These are phyloP conservation scores for Corymbia calophylla DNA, from an alignment of 441 rosid genomes.

Conservation along the genomic window DNA sequence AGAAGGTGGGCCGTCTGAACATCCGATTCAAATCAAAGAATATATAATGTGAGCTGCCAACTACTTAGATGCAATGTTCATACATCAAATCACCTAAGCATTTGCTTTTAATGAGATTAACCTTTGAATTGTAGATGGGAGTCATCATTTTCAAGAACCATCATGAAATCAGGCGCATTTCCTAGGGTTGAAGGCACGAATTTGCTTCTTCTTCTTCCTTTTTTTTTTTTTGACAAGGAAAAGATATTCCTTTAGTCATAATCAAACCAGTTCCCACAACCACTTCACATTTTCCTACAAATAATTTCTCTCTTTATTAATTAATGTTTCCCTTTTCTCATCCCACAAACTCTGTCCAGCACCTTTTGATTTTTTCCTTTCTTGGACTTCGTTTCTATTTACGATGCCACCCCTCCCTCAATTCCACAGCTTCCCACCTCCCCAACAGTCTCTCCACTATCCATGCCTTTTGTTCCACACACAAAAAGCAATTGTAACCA, in stretches of 20 bases:
- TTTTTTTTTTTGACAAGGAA: background rate
- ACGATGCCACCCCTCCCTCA: conserved; percentile 11
- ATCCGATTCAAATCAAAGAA: background rate
- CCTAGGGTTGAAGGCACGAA: conserved; percentile 26
- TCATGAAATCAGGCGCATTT: conserved; percentile 32
- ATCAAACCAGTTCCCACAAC: conserved; percentile 25
- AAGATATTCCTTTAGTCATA: conserved; percentile 32
- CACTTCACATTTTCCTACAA: conserved; percentile 5
- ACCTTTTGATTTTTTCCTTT: conserved; percentile 1
- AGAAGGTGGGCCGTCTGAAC: background rate
- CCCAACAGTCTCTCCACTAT: conserved; percentile 25
- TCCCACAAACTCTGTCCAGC: background rate
- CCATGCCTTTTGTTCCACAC: conserved; percentile 12
- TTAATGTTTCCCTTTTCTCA: background rate
- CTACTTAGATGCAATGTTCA: background rate
- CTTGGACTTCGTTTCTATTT: conserved; percentile 20
- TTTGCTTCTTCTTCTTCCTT: background rate
- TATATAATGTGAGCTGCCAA: background rate
- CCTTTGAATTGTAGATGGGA: background rate
- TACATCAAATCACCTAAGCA: background rate
- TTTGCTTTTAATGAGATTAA: background rate
- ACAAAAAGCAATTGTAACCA: conserved; percentile 16
- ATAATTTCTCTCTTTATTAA: background rate
- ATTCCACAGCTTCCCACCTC: conserved; percentile 13
- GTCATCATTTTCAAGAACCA: conserved; percentile 35